Percentiles rank a stretch among this genome's conserved stretches.
Conservation (phyloP, 2,329 filamentous ascomycete genomes). For the Zasmidium cellare region DNA sequence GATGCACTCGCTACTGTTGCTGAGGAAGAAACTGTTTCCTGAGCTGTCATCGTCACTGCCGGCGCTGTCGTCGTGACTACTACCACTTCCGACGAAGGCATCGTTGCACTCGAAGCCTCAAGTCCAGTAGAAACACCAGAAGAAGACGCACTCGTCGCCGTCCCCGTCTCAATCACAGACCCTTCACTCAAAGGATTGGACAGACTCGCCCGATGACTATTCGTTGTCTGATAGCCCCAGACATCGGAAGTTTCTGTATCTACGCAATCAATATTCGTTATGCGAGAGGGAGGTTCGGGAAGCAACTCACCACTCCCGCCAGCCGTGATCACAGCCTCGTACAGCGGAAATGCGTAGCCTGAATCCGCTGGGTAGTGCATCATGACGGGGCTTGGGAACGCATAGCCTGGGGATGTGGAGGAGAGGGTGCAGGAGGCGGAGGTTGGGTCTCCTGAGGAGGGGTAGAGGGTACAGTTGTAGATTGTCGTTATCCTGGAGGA, state of each 20-base stretch:
- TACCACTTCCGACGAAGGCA: too few species aligned
- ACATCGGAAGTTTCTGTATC: neutral
- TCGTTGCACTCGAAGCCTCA: too few species aligned
- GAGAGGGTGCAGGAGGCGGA: slow-evolving; percentile 5
- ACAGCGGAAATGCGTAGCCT: slow-evolving; percentile 4
- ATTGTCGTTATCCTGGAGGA: slow-evolving; percentile 7
- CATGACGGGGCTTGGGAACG: slow-evolving; percentile 1
- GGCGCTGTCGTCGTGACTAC: neutral
- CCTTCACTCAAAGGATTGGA: neutral
- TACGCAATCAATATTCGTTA: too few species aligned
- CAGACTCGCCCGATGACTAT: neutral
- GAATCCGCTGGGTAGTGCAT: neutral
- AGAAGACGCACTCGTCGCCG: neutral
- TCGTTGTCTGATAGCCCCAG: neutral
- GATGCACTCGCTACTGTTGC: neutral
- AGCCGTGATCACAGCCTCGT: slow-evolving; percentile 6
- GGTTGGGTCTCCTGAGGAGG: slow-evolving; percentile 1
- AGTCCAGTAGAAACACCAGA: neutral
- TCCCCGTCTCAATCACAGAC: neutral
- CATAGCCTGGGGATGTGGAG: neutral
- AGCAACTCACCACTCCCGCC: too few species aligned
- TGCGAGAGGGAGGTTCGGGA: too few species aligned
- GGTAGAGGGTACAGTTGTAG: slow-evolving; percentile 1
- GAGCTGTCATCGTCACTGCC: neutral
- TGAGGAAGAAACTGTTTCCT: neutral